These are phyloP conservation scores for Gamsiella multidivaricata DNA, from an alignment of 192 early-diverging fungal species.

Conservation along the genomic window DNA sequence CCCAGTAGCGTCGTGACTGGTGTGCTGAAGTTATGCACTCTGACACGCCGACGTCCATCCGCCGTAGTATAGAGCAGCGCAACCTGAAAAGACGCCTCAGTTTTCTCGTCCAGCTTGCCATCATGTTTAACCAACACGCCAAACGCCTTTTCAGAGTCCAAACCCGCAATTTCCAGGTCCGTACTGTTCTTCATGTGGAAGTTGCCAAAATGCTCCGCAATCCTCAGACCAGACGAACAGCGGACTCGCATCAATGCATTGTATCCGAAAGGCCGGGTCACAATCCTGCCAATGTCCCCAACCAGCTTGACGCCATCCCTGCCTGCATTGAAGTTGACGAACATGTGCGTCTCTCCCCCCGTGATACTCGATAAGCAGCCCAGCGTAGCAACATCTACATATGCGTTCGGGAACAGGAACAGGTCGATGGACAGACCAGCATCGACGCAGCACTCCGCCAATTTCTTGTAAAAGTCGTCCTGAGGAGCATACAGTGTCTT, in stretches of 20 bases:
- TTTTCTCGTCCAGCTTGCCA: conserved; percentile 85
- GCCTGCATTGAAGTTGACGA: conserved; percentile 81
- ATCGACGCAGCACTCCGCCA: conserved; percentile 85
- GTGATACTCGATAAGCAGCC: conserved; percentile 84
- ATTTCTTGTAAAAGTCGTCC: conserved; percentile 85
- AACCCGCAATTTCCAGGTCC: conserved; percentile 92
- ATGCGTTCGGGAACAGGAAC: conserved; percentile 90
- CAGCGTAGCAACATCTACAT: conserved; percentile 92
- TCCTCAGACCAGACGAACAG: conserved; percentile 88
- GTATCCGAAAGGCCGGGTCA: conserved; percentile 85
- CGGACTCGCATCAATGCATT: conserved; percentile 92
- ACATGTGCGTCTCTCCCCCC: conserved; percentile 87
- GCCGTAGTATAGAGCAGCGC: conserved; percentile 96
- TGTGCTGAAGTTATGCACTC: conserved; percentile 89
- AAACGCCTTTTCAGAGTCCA: conserved; percentile 86
- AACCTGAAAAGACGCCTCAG: conserved; percentile 89
- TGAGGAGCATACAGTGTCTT: conserved; percentile 87
- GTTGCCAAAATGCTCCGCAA: conserved; percentile 93
- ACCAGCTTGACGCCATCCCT: conserved; percentile 78
- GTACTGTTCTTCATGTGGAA: conserved; percentile 92
- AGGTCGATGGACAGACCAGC: conserved; percentile 88
- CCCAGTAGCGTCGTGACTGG: conserved; percentile 79
- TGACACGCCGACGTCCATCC: conserved; percentile 86
- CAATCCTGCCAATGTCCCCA: conserved; percentile 76
- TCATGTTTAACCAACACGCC: conserved; percentile 89